phyloP scores from a whole-genome alignment of 805 yeast genomes.

The Yamadazyma sp. region DNA sequence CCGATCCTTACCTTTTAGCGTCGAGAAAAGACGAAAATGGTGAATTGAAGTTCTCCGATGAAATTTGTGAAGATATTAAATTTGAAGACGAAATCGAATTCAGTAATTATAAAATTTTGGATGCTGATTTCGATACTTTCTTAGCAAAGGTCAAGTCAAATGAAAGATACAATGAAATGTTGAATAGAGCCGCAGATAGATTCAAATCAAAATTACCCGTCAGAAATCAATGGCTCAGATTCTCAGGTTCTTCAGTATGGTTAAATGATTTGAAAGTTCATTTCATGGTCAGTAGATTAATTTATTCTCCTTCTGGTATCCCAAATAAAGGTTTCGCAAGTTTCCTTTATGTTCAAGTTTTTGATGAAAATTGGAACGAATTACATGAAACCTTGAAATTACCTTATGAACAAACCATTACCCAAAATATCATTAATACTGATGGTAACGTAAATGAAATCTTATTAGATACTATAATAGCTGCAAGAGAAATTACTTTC shows the following conservation, averaged over 20 bases:
- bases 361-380: conserved; percentile 20
- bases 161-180: conserved; percentile 12
- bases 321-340: conserved; percentile 25
- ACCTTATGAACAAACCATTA: conserved; percentile 17
- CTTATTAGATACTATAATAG: conserved; percentile 10
- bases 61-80: conserved; percentile 15
- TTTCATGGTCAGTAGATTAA: conserved; percentile 26
- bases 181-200: conserved; percentile 14
- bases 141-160: conserved; percentile 9
- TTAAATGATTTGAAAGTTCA: conserved; percentile 30
- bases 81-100: conserved; percentile 14
- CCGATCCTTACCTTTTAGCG: conserved; percentile 16
- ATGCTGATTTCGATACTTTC: conserved; percentile 16
- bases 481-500: conserved; percentile 14
- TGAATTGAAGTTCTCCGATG: conserved; percentile 11
- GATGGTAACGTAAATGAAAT: conserved; percentile 16
- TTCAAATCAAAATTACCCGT: conserved; percentile 20
- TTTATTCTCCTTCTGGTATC: conserved; percentile 21
- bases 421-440: conserved; percentile 11
- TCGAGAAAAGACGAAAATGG: conserved; percentile 5
- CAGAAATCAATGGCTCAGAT: conserved; percentile 27
- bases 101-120: conserved; percentile 13
- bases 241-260: conserved; percentile 33
- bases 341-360: conserved; percentile 21
- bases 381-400: conserved; percentile 17